These are phyloP conservation scores for Aquanectria penicillioides DNA, from an alignment of 2,329 filamentous ascomycete species.

Conservation along the genomic window DNA sequence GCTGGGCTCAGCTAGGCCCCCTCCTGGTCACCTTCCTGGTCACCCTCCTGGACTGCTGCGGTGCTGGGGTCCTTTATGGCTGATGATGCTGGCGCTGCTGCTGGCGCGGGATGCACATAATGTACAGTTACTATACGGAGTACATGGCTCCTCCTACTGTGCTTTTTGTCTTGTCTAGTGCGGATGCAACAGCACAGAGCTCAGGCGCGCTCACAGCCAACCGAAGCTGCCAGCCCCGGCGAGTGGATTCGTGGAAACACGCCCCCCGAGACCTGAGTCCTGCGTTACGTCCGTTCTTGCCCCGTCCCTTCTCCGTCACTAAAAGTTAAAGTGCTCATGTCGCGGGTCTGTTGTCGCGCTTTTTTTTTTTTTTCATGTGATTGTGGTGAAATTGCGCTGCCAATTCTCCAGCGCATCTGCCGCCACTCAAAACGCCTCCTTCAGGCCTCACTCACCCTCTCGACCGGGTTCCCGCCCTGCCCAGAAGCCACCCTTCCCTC, in stretches of 20 bases:
- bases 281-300: too few species aligned
- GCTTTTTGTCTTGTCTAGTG: neutral
- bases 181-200: conserved; percentile 11
- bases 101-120: too few species aligned
- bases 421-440: conserved; percentile 12
- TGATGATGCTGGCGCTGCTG: too few species aligned
- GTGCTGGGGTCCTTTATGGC: too few species aligned
- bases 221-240: conserved; percentile 4
- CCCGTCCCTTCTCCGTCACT: too few species aligned
- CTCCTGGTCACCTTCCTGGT: too few species aligned
- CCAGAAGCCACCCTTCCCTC: neutral
- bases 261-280: too few species aligned
- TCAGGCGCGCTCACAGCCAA: conserved; percentile 7
- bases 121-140: neutral
- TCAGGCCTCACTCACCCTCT: too few species aligned
- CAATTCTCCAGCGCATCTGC: conserved; percentile 3
- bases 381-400: conserved; percentile 10
- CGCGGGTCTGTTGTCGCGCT: too few species aligned
- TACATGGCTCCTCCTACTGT: neutral
- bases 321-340: too few species aligned
- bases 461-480: conserved; percentile 5
- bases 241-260: conserved; percentile 13
- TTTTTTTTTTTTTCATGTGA: conserved; percentile 21
- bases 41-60: too few species aligned
- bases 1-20: too few species aligned